Percentiles rank a stretch among this genome's conserved stretches.
These are phyloP conservation scores for Colletotrichum sansevieriae DNA, from an alignment of 2,329 filamentous ascomycete species.

Conservation along the genomic window DNA sequence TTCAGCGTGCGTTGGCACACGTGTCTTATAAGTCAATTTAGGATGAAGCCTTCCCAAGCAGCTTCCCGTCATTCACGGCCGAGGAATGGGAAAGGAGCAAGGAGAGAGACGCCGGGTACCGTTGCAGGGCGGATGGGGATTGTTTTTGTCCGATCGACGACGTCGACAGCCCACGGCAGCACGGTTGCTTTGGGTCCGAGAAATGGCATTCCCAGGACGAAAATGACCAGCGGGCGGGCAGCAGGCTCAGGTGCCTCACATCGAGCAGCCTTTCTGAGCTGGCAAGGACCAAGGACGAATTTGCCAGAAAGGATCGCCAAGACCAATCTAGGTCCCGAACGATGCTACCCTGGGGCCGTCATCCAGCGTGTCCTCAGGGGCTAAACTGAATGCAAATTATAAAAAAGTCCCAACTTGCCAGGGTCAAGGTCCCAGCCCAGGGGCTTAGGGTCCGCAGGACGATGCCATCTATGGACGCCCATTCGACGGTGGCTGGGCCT, in stretches of 20 bases:
- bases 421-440: constrained; percentile 22
- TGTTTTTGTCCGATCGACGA: constrained; percentile 37
- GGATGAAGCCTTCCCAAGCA: constrained; percentile 21
- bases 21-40: constrained; percentile 5
- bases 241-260: constrained; percentile 21
- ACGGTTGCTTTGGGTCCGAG: constrained; percentile 26
- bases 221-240: constrained; percentile 6
- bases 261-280: constrained; percentile 3
- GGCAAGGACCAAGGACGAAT: constrained; percentile 15
- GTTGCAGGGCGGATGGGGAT: constrained; percentile 35
- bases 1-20: constrained; percentile 29
- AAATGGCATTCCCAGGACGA: constrained; percentile 38
- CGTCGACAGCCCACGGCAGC: constrained; percentile 23
- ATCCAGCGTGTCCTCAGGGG: constrained; percentile 21
- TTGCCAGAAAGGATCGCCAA: constrained; percentile 35
- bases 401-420: constrained; percentile 23
- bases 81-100: constrained; percentile 26
- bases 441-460: constrained; percentile 25
- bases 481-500: constrained; percentile 14
- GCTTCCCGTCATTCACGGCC: constrained; percentile 23
- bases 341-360: constrained; percentile 32
- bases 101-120: constrained; percentile 27
- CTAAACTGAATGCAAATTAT: constrained; percentile 37
- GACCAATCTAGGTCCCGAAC: constrained; percentile 23
- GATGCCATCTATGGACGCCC: constrained; percentile 14